Evolutionary conservation across 2,329 filamentous ascomycete genomes (phyloP).

Genomic region (Pyrenophora teres): DNA sequence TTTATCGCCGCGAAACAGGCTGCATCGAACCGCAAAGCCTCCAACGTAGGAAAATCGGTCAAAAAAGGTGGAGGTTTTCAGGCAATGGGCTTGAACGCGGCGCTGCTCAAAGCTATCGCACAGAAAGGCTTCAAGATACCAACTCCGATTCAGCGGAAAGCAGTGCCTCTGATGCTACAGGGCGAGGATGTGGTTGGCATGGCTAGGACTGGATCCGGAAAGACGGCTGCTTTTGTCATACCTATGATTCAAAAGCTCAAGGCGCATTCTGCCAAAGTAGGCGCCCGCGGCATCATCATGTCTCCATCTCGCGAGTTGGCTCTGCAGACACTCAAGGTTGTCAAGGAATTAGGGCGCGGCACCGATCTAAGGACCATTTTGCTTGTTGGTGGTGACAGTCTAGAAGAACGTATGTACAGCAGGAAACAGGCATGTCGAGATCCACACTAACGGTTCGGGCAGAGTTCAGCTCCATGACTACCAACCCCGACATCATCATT

Average conservation of each 20-base stretch:
- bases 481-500: conserved; percentile 96
- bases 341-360: conserved; percentile 89
- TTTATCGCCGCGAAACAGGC: conserved; percentile 90
- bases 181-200: conserved; percentile 97
- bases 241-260: conserved; percentile 96
- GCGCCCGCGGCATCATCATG: conserved; percentile 82
- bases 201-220: conserved; percentile 97
- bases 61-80: conserved; percentile 98
- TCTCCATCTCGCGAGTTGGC: conserved; percentile 94
- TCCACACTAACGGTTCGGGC: conserved; percentile 5
- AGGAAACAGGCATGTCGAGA: not conserved
- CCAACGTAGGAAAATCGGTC: conserved; percentile 78
- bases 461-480: conserved; percentile 86
- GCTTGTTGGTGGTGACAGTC: conserved; percentile 89
- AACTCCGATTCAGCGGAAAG: conserved; percentile 95
- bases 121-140: conserved; percentile 95
- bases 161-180: conserved; percentile 88
- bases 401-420: conserved; percentile 71
- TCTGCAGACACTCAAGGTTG: conserved; percentile 91
- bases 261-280: conserved; percentile 83
- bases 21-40: conserved; percentile 82
- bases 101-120: conserved; percentile 86
- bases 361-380: conserved; percentile 91
- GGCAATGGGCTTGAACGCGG: conserved; percentile 84
- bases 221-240: conserved; percentile 97